phyloP scores from a whole-genome alignment of 768 basidiomycete genomes.

The Heimioporus sp. region DNA sequence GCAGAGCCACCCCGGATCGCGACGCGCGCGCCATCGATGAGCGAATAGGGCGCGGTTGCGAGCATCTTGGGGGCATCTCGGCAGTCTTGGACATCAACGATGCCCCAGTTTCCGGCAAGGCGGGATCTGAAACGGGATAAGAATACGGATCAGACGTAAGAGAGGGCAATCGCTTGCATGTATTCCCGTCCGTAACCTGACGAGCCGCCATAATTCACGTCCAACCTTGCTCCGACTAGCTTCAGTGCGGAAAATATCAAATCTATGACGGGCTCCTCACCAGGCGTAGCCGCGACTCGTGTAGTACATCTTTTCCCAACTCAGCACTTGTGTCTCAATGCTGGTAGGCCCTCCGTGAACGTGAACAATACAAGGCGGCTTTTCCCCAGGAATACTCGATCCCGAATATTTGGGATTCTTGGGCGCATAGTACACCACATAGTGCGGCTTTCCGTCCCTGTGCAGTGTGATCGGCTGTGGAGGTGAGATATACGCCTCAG shows the following conservation, averaged over 20 bases:
- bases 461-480: slow-evolving; percentile 47
- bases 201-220: slow-evolving; percentile 78
- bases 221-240: slow-evolving; percentile 42
- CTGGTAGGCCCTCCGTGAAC: slow-evolving; percentile 75
- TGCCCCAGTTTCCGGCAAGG: slow-evolving; percentile 3
- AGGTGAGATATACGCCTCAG: slow-evolving; percentile 40
- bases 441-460: slow-evolving; percentile 39
- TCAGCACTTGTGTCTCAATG: slow-evolving; percentile 44
- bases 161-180: slow-evolving; percentile 29
- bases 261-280: slow-evolving; percentile 33
- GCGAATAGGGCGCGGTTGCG: too few relatives aligned
- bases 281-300: slow-evolving; percentile 75
- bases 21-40: too few relatives aligned
- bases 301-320: slow-evolving; percentile 59
- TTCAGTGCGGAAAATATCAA: background rate
- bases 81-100: too few relatives aligned
- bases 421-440: slow-evolving; percentile 68
- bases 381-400: slow-evolving; percentile 45
- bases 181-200: slow-evolving; percentile 73
- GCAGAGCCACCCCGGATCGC: too few relatives aligned
- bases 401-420: slow-evolving; percentile 59
- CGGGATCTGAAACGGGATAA: too few relatives aligned
- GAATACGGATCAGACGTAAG: too few relatives aligned
- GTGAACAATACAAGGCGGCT: slow-evolving; percentile 64
- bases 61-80: too few relatives aligned